Conservation (phyloP, 164 flowering plant species). For the Nymphaea colorata region DNA sequence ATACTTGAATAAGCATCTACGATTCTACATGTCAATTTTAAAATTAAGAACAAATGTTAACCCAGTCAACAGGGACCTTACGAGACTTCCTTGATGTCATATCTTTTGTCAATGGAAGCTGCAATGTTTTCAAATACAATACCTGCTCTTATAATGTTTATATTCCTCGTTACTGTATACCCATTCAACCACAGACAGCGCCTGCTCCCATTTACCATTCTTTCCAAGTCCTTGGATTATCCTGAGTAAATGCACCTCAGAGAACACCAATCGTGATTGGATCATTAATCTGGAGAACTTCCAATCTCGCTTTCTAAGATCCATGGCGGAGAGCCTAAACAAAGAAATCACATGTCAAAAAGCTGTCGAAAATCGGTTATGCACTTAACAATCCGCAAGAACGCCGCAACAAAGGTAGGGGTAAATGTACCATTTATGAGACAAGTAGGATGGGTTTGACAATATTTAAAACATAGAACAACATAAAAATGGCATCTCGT, state of each 20-base stretch:
- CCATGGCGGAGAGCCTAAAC: slow-evolving; percentile 44
- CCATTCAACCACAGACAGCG: slow-evolving; percentile 81
- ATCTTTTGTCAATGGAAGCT: not conserved
- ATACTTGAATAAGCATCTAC: too few species aligned
- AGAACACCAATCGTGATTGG: slow-evolving; percentile 54
- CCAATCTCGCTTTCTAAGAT: slow-evolving; percentile 55
- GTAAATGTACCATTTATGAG: not conserved
- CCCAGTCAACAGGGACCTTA: not conserved
- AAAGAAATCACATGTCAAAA: not conserved
- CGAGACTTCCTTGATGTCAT: not conserved
- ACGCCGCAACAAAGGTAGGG: not conserved
- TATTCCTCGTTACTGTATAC: slow-evolving; percentile 40
- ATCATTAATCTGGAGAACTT: slow-evolving; percentile 81
- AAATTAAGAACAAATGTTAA: not conserved
- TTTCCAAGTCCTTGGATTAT: slow-evolving; percentile 62
- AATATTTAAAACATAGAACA: not conserved
- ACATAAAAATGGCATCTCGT: not conserved
- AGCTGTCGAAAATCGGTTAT: not conserved
- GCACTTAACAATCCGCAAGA: not conserved
- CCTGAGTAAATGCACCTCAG: slow-evolving; percentile 60
- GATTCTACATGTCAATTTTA: too few species aligned
- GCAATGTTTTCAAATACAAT: not conserved
- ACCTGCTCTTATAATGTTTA: slow-evolving; percentile 70
- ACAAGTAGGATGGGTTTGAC: not conserved
- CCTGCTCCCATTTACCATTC: slow-evolving; percentile 58